Base-by-base conservation (phyloP, 2,329 filamentous ascomycete species). In the Trichoderma breve region DNA sequence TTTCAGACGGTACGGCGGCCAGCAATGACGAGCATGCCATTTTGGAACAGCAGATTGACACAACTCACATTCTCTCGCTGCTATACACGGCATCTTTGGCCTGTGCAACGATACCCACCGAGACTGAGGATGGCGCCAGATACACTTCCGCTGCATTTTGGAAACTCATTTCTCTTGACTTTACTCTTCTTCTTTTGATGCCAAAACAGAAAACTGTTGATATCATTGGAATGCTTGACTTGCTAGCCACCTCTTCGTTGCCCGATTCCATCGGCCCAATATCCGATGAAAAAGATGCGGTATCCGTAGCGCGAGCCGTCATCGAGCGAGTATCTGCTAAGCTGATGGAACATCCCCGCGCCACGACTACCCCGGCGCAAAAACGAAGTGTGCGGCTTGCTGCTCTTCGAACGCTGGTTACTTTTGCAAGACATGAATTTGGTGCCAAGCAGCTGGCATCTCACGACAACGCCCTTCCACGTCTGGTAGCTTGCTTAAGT, bases 381-480 rank as follows among this genome's bases (percentile, higher is more conserved):
- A 84, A 80, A 74, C 83, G 85, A 58, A 79, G 80, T 18, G 80
- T 86, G 73, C 81, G 83, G 72, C 76, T 85, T 80, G 78, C 86
- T 74, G 79, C 86, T 11, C 77, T 91, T 53, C 84, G 84, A 60
- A 86, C 89, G 2, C 81, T 91, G 15, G 83, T 86, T n/a, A 83
- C 86, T 2, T 91, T 94, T 78, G 87, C 89, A 1, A 82, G 85
- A 6, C 88, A 88, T n/a, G 81, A 86, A 0, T 89, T 92, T 76
- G 91, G 91, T 9, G 86, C 88, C 1, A 79, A 84, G 28, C 88
- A 92, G 60, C 86, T 98, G 9, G 92, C 91, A 0, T 82, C 84
- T 6, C 92, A 96, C 79, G 86, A 87, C 3, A 88, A 87, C 53
- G 90, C 90, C 14, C 88, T 97, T 18, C 93, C 93, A 1, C 89